A percentile compares a stretch with the other conserved stretches of the same genome.
phyloP scores from a whole-genome alignment of 148 eudicot species.

The Spergularia marina region DNA sequence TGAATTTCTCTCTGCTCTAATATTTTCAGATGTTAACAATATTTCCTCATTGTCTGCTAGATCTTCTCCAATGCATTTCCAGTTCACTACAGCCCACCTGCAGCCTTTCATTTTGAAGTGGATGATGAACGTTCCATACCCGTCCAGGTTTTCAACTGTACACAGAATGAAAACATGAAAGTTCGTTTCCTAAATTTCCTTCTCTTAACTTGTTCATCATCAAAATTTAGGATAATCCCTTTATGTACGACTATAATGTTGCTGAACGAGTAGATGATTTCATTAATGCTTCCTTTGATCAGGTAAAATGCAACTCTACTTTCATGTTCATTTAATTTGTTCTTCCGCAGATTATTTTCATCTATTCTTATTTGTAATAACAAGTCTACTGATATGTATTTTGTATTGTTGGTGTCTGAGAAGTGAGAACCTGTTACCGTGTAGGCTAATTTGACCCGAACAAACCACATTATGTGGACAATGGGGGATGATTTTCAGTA shows the following conservation, averaged over 20 bases:
- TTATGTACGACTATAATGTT: conserved; percentile 63
- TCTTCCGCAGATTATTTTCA: not conserved
- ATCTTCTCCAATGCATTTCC: conserved; percentile 80
- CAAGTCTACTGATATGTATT: not conserved
- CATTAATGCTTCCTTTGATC: conserved; percentile 52
- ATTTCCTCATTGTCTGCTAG: conserved; percentile 33
- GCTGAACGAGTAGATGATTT: conserved; percentile 68
- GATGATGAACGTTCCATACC: conserved; percentile 28
- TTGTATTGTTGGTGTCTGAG: not conserved
- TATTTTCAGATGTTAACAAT: not conserved
- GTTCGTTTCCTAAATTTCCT: not conserved
- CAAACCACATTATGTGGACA: conserved; percentile 96
- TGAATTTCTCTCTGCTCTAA: not conserved
- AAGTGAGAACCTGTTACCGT: not conserved
- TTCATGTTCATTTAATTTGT: not conserved
- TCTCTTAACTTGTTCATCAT: conserved; percentile 6
- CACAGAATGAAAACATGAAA: not conserved
- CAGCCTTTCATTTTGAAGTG: conserved; percentile 72
- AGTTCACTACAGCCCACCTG: conserved; percentile 69
- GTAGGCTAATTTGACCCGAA: conserved; percentile 74
- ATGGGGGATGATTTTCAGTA: conserved; percentile 93
- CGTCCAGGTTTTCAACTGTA: conserved; percentile 54
- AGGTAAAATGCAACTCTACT: conserved; percentile 37
- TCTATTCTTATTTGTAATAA: not conserved
- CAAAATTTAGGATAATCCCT: conserved; percentile 61